These are phyloP conservation scores for Haplosporangium gracile DNA, from an alignment of 192 early-diverging fungal species.

Conservation along the genomic window DNA sequence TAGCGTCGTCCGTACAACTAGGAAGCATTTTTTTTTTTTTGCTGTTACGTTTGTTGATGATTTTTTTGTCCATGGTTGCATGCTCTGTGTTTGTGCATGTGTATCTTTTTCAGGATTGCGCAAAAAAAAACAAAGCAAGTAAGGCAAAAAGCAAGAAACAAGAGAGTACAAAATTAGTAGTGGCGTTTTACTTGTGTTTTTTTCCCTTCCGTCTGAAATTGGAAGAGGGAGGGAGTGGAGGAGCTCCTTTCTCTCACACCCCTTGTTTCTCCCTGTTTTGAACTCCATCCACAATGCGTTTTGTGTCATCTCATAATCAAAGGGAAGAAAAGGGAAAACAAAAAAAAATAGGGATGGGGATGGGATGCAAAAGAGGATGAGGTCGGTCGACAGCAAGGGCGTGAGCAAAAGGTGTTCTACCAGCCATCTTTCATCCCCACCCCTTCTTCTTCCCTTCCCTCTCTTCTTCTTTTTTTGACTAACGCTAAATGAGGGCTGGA, in stretches of 20 bases:
- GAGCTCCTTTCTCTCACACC: constrained; percentile 27
- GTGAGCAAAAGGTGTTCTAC: constrained; percentile 6
- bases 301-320: constrained; percentile 57
- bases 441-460: constrained; percentile 5
- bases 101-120: background rate
- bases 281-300: constrained; percentile 23
- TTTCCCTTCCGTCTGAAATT: constrained; percentile 4
- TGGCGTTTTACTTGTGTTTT: constrained; percentile 1
- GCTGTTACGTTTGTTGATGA: background rate
- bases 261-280: constrained; percentile 55
- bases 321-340: background rate
- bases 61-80: background rate
- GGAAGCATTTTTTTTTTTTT: constrained; percentile 5
- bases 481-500: background rate
- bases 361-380: constrained; percentile 6
- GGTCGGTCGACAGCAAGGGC: background rate
- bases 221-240: background rate
- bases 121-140: background rate
- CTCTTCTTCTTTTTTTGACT: background rate
- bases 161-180: too few species aligned
- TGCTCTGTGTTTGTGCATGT: background rate
- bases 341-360: constrained; percentile 3
- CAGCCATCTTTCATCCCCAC: background rate
- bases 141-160: background rate
- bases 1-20: background rate